Evolutionary conservation across 2,329 filamentous ascomycete species (phyloP).

Genomic region (Grosmannia huntii): DNA sequence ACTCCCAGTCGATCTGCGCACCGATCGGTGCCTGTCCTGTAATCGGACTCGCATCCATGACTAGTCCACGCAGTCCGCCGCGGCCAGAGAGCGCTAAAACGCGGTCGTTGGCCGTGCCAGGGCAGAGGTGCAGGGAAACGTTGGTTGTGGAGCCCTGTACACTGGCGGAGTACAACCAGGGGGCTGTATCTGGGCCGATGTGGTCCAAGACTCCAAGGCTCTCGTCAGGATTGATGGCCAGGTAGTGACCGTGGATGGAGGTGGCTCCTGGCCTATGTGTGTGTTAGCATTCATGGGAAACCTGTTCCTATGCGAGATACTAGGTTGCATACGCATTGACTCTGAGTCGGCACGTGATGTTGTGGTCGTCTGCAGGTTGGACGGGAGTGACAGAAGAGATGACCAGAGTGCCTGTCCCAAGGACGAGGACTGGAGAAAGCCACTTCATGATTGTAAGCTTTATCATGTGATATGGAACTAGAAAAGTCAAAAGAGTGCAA

Average conservation of each 20-base stretch:
- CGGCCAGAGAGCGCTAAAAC: conserved; percentile 24
- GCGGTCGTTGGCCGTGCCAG: conserved; percentile 22
- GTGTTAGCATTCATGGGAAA: background rate
- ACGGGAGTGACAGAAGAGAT: conserved; percentile 1
- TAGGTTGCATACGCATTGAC: conserved; percentile 2
- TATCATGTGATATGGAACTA: background rate
- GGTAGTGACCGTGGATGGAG: conserved; percentile 20
- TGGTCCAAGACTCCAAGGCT: conserved; percentile 20
- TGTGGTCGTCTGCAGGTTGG: background rate
- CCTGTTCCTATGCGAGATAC: background rate
- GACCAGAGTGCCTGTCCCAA: background rate
- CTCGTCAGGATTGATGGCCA: conserved; percentile 17
- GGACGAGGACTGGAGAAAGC: background rate
- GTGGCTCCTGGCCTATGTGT: background rate
- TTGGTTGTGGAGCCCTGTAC: background rate
- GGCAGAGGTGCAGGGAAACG: conserved; percentile 25
- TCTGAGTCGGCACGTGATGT: background rate
- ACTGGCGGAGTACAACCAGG: conserved; percentile 19
- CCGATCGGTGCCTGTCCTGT: conserved; percentile 12
- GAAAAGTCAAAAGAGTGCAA: no score
- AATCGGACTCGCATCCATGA: conserved; percentile 21
- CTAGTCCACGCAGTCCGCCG: conserved; percentile 18
- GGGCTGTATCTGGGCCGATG: conserved; percentile 2
- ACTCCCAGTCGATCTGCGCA: conserved; percentile 19
- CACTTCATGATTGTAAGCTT: background rate